Conservation (phyloP, 345 rosid genomes). For the Eucalyptus virginea region DNA sequence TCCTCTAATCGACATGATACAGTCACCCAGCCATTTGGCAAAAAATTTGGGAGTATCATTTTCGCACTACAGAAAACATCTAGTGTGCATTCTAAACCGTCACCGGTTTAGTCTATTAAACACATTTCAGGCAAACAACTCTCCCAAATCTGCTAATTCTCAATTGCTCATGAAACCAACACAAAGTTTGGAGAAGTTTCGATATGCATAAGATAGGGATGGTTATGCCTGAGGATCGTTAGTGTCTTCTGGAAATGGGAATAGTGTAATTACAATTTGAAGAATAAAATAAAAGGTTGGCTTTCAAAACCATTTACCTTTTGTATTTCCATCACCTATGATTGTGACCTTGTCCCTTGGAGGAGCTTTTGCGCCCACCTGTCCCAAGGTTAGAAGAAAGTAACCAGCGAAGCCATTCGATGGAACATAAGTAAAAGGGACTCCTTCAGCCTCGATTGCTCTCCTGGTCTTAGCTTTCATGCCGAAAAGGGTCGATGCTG, state of each 20-base stretch:
- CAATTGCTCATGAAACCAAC: not conserved
- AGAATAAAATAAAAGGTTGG: not conserved
- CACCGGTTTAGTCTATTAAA: not conserved
- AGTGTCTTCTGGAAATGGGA: not conserved
- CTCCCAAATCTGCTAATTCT: not conserved
- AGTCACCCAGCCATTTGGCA: too few species aligned
- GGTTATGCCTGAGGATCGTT: not conserved
- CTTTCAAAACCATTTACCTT: constrained; percentile 1
- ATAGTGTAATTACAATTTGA: not conserved
- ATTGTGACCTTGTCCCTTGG: constrained; percentile 7
- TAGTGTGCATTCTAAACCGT: not conserved
- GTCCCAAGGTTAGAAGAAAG: constrained; percentile 4
- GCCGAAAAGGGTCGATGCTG: not conserved
- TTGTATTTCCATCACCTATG: constrained; percentile 8
- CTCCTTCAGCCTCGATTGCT: constrained; percentile 12
- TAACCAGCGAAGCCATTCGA: constrained; percentile 1
- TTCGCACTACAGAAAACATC: too few species aligned
- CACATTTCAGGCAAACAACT: not conserved
- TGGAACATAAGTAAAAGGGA: constrained; percentile 20
- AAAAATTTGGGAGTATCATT: not conserved
- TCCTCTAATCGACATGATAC: too few species aligned
- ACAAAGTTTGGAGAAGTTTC: not conserved
- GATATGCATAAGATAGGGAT: not conserved
- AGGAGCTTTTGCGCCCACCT: not conserved
- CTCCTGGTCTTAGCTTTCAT: constrained; percentile 3